phyloP scores from a whole-genome alignment of 352 stramenopile genomes.

The Phytophthora nicotianae region DNA sequence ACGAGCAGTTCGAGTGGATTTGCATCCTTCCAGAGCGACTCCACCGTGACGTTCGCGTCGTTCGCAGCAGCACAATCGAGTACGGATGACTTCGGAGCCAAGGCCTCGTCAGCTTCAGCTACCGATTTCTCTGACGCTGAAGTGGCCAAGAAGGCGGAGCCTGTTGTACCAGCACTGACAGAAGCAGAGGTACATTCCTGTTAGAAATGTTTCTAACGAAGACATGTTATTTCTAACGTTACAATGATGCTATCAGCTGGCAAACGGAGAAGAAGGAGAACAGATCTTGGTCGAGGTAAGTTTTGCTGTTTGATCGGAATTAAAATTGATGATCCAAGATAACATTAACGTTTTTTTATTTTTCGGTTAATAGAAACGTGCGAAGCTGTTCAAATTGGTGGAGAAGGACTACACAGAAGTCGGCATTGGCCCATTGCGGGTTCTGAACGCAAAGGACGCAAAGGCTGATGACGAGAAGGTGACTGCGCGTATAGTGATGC shows the following conservation, averaged over 20 bases:
- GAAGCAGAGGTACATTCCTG: slow-evolving; percentile 63
- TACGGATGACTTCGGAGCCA: slow-evolving; percentile 47
- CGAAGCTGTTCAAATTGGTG: slow-evolving; percentile 83
- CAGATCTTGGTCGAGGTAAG: slow-evolving; percentile 70
- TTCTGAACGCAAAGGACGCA: slow-evolving; percentile 57
- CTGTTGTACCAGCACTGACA: slow-evolving; percentile 58
- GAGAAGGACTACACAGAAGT: slow-evolving; percentile 80
- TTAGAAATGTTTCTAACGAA: background rate
- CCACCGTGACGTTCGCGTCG: slow-evolving; percentile 54
- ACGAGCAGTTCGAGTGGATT: slow-evolving; percentile 49
- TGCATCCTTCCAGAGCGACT: slow-evolving; percentile 54
- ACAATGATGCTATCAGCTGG: slow-evolving; percentile 34
- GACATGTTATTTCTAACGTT: background rate
- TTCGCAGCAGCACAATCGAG: slow-evolving; percentile 51
- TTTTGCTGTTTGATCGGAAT: no score
- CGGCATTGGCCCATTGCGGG: slow-evolving; percentile 69
- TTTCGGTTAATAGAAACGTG: slow-evolving; percentile 47
- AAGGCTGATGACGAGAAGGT: slow-evolving; percentile 46
- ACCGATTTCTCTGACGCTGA: slow-evolving; percentile 59
- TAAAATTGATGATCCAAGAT: background rate
- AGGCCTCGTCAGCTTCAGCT: slow-evolving; percentile 35
- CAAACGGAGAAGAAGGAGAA: slow-evolving; percentile 80
- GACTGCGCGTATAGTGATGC: slow-evolving; percentile 75
- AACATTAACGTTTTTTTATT: slow-evolving; percentile 1
- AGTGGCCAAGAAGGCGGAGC: slow-evolving; percentile 54